These are phyloP conservation scores for Warburgia ugandensis DNA, from an alignment of 164 flowering plant species.

Conservation along the genomic window DNA sequence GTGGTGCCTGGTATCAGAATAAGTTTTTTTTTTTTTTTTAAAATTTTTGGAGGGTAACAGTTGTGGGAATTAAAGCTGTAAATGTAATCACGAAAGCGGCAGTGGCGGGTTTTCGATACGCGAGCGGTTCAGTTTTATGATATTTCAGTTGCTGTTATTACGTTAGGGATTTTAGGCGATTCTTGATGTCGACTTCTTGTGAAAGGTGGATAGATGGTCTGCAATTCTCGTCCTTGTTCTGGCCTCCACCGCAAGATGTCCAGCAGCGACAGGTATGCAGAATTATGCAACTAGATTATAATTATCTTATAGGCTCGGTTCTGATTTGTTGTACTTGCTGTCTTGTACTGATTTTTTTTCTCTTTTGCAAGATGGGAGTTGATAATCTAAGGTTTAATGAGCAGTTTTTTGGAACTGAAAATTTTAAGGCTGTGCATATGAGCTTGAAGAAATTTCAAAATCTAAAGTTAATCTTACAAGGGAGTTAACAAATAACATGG, in stretches of 20 bases:
- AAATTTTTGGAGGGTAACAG: too few species aligned
- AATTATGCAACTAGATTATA: background rate
- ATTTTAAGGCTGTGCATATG: too few species aligned
- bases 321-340: background rate
- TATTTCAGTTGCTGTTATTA: background rate
- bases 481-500: too few species aligned
- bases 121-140: background rate
- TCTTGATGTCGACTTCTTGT: constrained; percentile 44
- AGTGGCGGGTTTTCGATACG: background rate
- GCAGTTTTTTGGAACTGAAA: too few species aligned
- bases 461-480: too few species aligned
- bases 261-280: constrained; percentile 59
- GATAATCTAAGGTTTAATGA: too few species aligned
- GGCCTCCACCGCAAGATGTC: constrained; percentile 78
- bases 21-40: too few species aligned
- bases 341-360: too few species aligned
- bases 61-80: background rate
- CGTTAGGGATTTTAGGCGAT: background rate
- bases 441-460: too few species aligned
- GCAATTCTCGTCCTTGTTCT: constrained; percentile 71
- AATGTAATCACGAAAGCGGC: background rate
- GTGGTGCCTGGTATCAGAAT: too few species aligned
- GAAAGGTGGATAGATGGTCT: constrained; percentile 93
- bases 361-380: too few species aligned
- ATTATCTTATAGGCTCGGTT: constrained; percentile 3